Conservation (phyloP, 2,329 filamentous ascomycete species). For the Colletotrichum sp. region DNA sequence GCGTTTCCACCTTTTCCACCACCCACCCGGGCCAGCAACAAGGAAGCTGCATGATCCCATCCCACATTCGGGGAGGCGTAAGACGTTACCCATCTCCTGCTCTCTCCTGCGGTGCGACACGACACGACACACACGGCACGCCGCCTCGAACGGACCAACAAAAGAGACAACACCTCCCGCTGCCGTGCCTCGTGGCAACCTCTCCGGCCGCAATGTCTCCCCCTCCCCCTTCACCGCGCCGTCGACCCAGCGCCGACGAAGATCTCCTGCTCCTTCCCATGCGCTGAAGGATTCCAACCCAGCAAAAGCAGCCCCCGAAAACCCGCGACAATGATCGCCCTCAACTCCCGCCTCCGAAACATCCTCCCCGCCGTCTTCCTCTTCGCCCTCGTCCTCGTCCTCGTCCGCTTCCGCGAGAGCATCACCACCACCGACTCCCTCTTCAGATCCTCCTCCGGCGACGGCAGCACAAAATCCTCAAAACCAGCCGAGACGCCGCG, state of each 20-base stretch:
- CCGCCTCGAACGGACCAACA: not conserved
- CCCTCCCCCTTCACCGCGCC: not conserved
- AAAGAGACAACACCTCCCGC: not conserved
- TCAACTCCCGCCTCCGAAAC: constrained; percentile 1
- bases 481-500: constrained; percentile 20
- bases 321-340: not conserved
- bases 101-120: not conserved
- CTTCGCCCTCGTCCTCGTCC: constrained; percentile 11
- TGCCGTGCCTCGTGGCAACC: not conserved
- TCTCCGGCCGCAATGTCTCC: not conserved
- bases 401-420: constrained; percentile 9
- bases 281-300: not conserved
- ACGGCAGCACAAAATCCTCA: not conserved
- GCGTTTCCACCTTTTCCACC: not conserved
- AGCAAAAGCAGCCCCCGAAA: not conserved
- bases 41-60: constrained; percentile 4
- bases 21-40: not conserved
- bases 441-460: not conserved
- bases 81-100: not conserved
- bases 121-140: not conserved
- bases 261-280: not conserved
- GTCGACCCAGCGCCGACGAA: not conserved
- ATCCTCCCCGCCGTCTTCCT: constrained; percentile 1
- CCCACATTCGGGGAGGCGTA: not conserved
- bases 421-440: not conserved